Conservation (phyloP, 139 green algal species). For the Chlamydomonas incerta region DNA sequence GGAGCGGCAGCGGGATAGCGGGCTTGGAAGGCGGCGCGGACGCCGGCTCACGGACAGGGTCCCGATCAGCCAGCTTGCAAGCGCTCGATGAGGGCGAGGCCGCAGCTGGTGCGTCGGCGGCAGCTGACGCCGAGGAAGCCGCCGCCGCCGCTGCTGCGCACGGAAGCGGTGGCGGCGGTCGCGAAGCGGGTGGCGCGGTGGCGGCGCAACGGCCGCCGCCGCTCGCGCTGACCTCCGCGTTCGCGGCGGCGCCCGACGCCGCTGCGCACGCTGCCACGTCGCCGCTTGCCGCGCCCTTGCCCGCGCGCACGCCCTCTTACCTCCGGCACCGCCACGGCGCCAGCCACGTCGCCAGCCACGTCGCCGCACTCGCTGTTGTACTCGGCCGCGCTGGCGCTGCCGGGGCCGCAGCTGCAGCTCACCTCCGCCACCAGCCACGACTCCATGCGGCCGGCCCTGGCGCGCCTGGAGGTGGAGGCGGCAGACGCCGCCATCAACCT, state of each 20-base stretch:
- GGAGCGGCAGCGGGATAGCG: not conserved
- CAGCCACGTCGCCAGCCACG: slow-evolving; percentile 18
- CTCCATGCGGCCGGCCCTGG: slow-evolving; percentile 22
- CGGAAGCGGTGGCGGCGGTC: too few relatives aligned
- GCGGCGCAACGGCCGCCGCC: not conserved
- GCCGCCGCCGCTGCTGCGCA: too few relatives aligned
- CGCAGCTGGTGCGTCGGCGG: not conserved
- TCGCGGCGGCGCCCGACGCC: slow-evolving; percentile 54
- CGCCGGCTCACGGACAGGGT: not conserved
- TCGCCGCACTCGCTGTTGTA: not conserved
- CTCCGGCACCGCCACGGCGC: not conserved
- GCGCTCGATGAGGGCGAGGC: too few relatives aligned
- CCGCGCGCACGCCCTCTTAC: not conserved
- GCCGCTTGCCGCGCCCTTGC: not conserved
- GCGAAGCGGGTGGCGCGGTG: too few relatives aligned
- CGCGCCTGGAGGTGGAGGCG: slow-evolving; percentile 22
- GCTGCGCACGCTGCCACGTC: not conserved
- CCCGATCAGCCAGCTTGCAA: not conserved
- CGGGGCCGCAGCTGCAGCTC: slow-evolving; percentile 12
- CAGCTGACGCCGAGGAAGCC: not conserved
- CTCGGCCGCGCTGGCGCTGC: not conserved
- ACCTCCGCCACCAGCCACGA: slow-evolving; percentile 33
- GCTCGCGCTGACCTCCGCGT: slow-evolving; percentile 48
- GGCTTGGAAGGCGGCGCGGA: not conserved
- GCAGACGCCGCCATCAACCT: slow-evolving; percentile 1